phyloP scores from a whole-genome alignment of 1,284 basidiomycete species.

The Athelia sp. region DNA sequence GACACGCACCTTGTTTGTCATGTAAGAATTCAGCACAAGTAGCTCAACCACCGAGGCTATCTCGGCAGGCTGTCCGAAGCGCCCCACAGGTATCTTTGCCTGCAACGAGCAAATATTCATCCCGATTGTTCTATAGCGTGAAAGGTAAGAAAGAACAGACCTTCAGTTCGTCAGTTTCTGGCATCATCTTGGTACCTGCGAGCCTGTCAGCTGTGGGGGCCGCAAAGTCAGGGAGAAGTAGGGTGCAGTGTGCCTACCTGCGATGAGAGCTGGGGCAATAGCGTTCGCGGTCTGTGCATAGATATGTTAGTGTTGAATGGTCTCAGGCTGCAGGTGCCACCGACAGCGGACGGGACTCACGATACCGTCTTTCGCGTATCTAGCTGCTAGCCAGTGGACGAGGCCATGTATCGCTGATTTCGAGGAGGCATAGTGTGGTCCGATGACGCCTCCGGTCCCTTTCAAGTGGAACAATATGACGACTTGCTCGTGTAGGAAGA shows the following conservation, averaged over 20 bases:
- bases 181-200: slow-evolving; percentile 44
- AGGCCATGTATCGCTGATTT: slow-evolving; percentile 52
- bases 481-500: slow-evolving; percentile 1
- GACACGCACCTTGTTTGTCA: slow-evolving; percentile 48
- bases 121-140: too few relatives aligned
- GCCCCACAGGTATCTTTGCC: slow-evolving; percentile 41
- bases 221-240: not conserved
- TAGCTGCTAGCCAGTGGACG: slow-evolving; percentile 48
- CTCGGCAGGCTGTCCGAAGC: slow-evolving; percentile 45
- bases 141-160: too few relatives aligned
- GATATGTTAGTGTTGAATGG: not conserved
- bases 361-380: slow-evolving; percentile 48
- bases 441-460: slow-evolving; percentile 48
- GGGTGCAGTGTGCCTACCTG: slow-evolving; percentile 21
- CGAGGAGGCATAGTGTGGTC: slow-evolving; percentile 53
- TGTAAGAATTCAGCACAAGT: slow-evolving; percentile 43
- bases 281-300: slow-evolving; percentile 42
- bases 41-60: slow-evolving; percentile 45
- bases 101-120: too few relatives aligned
- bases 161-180: slow-evolving; percentile 31
- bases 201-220: not conserved
- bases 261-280: slow-evolving; percentile 47
- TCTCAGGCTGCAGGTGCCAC: too few relatives aligned
- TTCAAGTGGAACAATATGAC: slow-evolving; percentile 26
- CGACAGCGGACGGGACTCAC: too few relatives aligned